Conservation (phyloP, 345 rosid genomes). For the Camelina hispida region DNA sequence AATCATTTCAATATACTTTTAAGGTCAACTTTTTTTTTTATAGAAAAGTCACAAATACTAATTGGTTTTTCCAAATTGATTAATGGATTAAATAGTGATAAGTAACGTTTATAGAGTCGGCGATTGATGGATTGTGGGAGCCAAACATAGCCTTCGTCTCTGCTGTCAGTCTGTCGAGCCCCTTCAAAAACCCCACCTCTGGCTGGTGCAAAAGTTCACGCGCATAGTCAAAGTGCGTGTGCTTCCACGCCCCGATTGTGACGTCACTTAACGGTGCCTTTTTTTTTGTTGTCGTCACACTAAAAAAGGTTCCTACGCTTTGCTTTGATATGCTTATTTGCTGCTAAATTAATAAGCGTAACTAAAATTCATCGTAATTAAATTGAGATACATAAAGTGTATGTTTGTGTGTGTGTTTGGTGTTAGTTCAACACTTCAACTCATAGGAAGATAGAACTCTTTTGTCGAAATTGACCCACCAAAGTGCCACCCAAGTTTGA, state of each 20-base stretch:
- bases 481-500: constrained; percentile 25
- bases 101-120: background rate
- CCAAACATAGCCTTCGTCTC: constrained; percentile 13
- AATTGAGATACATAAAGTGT: background rate
- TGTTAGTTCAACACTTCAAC: constrained; percentile 11
- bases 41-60: background rate
- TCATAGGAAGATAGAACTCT: constrained; percentile 15
- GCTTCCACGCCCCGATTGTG: background rate
- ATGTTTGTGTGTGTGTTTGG: constrained; percentile 12
- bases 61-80: background rate
- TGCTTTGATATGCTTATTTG: too few species aligned
- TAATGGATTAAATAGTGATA: too few species aligned
- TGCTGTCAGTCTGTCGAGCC: too few species aligned
- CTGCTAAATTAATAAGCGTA: too few species aligned
- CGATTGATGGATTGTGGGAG: constrained; percentile 13
- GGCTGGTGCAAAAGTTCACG: background rate
- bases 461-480: constrained; percentile 24
- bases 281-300: too few species aligned
- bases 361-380: background rate
- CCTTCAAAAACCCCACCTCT: too few species aligned
- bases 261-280: too few species aligned
- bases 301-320: too few species aligned
- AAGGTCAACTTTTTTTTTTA: background rate
- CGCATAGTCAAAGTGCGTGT: background rate
- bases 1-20: background rate